These are phyloP conservation scores for Plasmodium vivax DNA, from an alignment of 169 alveolate species.

Conservation along the genomic window DNA sequence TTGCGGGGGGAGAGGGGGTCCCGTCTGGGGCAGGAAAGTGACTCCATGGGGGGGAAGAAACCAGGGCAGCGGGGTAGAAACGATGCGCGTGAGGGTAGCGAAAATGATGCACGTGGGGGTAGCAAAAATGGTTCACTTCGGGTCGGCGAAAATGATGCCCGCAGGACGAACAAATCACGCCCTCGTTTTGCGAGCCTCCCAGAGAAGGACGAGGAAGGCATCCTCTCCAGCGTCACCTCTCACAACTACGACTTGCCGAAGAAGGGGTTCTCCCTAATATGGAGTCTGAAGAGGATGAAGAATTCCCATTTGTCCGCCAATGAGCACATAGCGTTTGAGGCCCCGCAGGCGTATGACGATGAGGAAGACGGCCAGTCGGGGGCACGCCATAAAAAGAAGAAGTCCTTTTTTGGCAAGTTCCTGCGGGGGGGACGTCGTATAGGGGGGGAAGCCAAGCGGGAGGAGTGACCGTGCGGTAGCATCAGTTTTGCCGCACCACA, in stretches of 20 bases:
- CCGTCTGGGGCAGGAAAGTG: neutral
- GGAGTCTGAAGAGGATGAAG: conserved; percentile 57
- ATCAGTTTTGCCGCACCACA: neutral
- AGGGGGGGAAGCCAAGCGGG: neutral
- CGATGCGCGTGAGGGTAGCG: no score
- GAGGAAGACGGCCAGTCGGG: neutral
- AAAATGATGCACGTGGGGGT: no score
- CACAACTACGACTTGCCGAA: conserved; percentile 61
- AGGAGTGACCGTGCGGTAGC: neutral
- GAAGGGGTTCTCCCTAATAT: conserved; percentile 58
- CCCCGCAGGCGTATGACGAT: neutral
- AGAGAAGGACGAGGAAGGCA: neutral
- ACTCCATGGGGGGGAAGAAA: neutral
- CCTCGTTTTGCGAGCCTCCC: neutral
- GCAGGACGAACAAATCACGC: neutral
- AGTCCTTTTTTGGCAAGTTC: conserved; percentile 28
- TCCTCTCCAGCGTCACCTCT: neutral
- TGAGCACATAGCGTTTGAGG: conserved; percentile 35
- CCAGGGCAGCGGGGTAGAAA: neutral
- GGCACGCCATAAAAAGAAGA: neutral
- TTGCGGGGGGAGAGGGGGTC: neutral
- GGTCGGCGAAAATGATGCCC: neutral
- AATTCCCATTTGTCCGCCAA: conserved; percentile 36
- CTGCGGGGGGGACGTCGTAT: neutral
- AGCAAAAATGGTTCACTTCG: neutral